Base-by-base conservation (phyloP, 164 flowering plant genomes). In the Kalanchoe fedtschenkoi region DNA sequence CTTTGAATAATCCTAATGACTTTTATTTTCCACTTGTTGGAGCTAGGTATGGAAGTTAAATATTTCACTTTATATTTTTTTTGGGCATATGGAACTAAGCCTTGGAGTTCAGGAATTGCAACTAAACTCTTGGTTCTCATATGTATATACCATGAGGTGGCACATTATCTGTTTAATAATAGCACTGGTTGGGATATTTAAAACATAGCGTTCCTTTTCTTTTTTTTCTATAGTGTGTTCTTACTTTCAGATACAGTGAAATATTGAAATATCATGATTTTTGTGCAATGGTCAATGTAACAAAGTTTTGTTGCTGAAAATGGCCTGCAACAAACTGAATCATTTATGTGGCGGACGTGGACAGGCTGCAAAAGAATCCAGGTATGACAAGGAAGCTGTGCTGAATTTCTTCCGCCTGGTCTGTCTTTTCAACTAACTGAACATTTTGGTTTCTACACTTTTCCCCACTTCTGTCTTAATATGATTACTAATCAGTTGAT, bases 291-390 rank as follows among this genome's bases (percentile, higher is more conserved):
- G 62, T 44, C 16, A 24, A 6, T n/a, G 17, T n/a, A 5, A 51
- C 11, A 6, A 2, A 19, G 42, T 34, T 38, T 32, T 46, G n/a
- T 53, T 44, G 10, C 26, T 62, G 5, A 39, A n/a, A 24, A 62
- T 32, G 24, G 24, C n/a, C n/a, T 22, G 17, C 21, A n/a, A n/a
- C 2, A 10, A 26, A 51, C 56, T 51, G 11, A 44, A 1, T 29
- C 61, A n/a, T 42, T 9, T 65, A 4, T 55, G 26, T 38, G 56
- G 65, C 65, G 13, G 58, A 46, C 34, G 24, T 77, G 43, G 72
- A 30, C 78, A 95, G 99, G 99, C 99, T 70, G 97, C 96, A 15
- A 91, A 83, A 73, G 96, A 89, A 78, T 86, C 96, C 65, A 82
- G 97, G 74, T 76, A 68, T 68, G 99, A 91, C 81, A 95, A 95